Conservation (phyloP, 805 yeast species). For the Zygosaccharomyces bailii region DNA sequence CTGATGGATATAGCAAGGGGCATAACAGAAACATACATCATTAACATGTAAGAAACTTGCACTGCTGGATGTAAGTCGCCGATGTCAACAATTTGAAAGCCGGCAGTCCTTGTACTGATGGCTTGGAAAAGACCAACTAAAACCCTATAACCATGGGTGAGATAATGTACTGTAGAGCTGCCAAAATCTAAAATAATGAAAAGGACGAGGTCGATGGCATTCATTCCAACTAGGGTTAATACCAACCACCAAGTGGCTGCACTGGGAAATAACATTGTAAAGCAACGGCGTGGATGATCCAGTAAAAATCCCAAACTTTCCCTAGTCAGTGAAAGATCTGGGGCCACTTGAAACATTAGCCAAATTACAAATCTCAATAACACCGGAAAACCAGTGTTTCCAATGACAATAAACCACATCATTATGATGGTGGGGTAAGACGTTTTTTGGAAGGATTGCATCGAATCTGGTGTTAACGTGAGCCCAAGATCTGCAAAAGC, state of each 20-base stretch:
- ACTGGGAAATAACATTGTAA: constrained; percentile 85
- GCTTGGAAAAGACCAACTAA: constrained; percentile 88
- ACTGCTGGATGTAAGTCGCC: constrained; percentile 79
- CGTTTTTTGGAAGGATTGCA: constrained; percentile 61
- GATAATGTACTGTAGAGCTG: constrained; percentile 46
- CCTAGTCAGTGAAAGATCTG: constrained; percentile 55
- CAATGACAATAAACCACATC: constrained; percentile 75
- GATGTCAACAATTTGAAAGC: constrained; percentile 71
- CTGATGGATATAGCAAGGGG: constrained; percentile 96
- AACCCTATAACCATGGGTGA: constrained; percentile 66
- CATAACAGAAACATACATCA: constrained; percentile 97
- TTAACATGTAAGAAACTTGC: constrained; percentile 87
- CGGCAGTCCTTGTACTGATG: constrained; percentile 90
- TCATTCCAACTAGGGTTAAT: constrained; percentile 65
- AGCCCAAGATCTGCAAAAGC: constrained; percentile 83
- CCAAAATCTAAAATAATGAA: constrained; percentile 75
- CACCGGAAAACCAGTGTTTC: constrained; percentile 94
- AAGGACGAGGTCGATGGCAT: constrained; percentile 72
- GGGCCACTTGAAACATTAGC: constrained; percentile 65
- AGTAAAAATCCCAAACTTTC: constrained; percentile 83
- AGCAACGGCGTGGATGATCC: constrained; percentile 97
- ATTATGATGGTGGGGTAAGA: constrained; percentile 61
- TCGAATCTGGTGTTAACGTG: constrained; percentile 77
- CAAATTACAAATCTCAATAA: constrained; percentile 77
- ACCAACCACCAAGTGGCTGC: constrained; percentile 95